Conservation (phyloP, 345 rosid genomes). For the Camelina neglecta region DNA sequence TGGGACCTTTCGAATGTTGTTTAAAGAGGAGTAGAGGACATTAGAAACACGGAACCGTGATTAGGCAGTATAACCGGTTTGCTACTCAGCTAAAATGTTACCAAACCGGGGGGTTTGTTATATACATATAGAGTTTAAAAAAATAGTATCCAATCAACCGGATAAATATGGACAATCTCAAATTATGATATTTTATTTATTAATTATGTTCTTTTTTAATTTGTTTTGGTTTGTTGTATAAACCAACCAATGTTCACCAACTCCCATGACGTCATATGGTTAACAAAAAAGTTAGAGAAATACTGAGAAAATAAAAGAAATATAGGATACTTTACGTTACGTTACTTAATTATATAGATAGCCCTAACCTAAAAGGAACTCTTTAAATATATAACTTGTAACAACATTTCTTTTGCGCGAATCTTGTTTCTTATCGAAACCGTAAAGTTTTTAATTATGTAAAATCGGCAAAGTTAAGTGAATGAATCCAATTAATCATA, state of each 20-base stretch:
- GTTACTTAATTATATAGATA: conserved; percentile 24
- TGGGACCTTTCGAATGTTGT: conserved; percentile 4
- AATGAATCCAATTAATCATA: conserved; percentile 3
- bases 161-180: neutral
- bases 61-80: conserved; percentile 24
- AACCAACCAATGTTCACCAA: conserved; percentile 19
- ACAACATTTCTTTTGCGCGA: conserved; percentile 38
- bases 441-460: conserved; percentile 34
- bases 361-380: conserved; percentile 24
- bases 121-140: neutral
- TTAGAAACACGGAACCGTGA: conserved; percentile 6
- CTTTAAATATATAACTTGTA: conserved; percentile 26
- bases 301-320: conserved; percentile 9
- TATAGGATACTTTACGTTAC: conserved; percentile 41
- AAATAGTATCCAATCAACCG: neutral
- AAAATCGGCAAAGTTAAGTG: neutral
- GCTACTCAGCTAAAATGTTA: neutral
- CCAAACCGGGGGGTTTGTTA: conserved; percentile 16
- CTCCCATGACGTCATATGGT: conserved; percentile 40
- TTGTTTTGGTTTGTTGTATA: neutral
- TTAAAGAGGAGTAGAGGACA: neutral
- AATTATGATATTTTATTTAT: neutral
- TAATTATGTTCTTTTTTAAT: neutral
- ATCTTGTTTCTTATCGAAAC: conserved; percentile 42
- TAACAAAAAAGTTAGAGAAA: neutral